Evolutionary conservation across 371 early-diverging fungal genomes (phyloP).

Genomic region (Rhizopus arrhizus): DNA sequence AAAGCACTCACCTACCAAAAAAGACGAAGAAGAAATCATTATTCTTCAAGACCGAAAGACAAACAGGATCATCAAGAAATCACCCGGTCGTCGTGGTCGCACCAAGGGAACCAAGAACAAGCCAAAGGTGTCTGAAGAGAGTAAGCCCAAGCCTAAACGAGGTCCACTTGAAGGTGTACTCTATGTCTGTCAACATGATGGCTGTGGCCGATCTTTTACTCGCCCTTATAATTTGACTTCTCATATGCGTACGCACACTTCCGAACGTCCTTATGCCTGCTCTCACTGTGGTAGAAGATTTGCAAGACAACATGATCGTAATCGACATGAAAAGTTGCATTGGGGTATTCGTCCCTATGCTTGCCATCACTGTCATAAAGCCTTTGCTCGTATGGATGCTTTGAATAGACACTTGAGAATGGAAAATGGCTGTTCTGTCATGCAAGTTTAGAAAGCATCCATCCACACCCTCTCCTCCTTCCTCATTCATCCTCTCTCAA

Average conservation of each 20-base stretch:
- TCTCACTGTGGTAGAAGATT: conserved; percentile 53
- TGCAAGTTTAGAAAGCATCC: not conserved
- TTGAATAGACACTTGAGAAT: conserved; percentile 69
- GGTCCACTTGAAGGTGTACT: conserved; percentile 26
- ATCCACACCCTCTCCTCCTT: too few species aligned
- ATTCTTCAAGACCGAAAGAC: conserved; percentile 16
- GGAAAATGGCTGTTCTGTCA: conserved; percentile 56
- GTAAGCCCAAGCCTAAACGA: conserved; percentile 1
- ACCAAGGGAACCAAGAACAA: conserved; percentile 30
- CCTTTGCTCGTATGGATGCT: conserved; percentile 70
- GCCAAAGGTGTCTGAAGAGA: conserved; percentile 9
- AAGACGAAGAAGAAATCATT: conserved; percentile 14
- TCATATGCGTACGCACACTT: conserved; percentile 89
- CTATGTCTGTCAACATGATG: conserved; percentile 43
- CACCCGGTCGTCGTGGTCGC: conserved; percentile 28
- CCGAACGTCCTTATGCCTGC: conserved; percentile 72
- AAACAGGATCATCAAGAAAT: conserved; percentile 20
- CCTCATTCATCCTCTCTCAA: too few species aligned
- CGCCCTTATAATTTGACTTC: conserved; percentile 73
- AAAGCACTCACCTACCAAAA: conserved; percentile 11
- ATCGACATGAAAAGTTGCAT: conserved; percentile 62
- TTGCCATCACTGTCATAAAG: conserved; percentile 55
- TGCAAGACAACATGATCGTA: conserved; percentile 63
- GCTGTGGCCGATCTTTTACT: conserved; percentile 69
- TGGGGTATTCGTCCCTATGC: conserved; percentile 58